These are phyloP conservation scores for Hypoxylon sp. DNA, from an alignment of 2,329 filamentous ascomycete species.

Conservation along the genomic window DNA sequence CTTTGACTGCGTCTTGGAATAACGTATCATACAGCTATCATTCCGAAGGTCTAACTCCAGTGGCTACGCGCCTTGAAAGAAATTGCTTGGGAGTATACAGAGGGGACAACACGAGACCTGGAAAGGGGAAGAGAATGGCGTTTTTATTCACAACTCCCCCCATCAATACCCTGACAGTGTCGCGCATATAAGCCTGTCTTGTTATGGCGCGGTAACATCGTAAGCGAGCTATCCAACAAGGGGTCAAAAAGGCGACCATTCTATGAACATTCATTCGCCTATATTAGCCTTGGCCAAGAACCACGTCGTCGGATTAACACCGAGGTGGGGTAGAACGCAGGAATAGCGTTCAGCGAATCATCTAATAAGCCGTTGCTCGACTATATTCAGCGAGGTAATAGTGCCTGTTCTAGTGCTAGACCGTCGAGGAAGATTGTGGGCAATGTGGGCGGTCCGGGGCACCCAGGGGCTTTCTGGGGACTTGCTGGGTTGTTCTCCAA, in stretches of 20 bases:
- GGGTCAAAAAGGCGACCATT: slow-evolving; percentile 23
- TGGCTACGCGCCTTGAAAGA: neutral
- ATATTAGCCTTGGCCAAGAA: slow-evolving; percentile 24
- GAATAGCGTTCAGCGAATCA: slow-evolving; percentile 26
- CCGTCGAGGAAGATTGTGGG: slow-evolving; percentile 17
- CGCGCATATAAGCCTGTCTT: slow-evolving; percentile 18
- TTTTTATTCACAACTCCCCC: slow-evolving; percentile 34
- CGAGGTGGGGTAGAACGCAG: slow-evolving; percentile 22
- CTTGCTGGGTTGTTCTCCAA: slow-evolving; percentile 30
- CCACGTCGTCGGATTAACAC: slow-evolving; percentile 30
- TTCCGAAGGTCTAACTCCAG: slow-evolving; percentile 3
- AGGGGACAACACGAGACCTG: neutral
- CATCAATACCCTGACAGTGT: slow-evolving; percentile 23
- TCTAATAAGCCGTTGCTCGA: slow-evolving; percentile 13
- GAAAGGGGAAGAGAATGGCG: slow-evolving; percentile 10
- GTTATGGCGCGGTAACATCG: slow-evolving; percentile 26
- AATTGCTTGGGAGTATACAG: slow-evolving; percentile 2
- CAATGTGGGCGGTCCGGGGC: slow-evolving; percentile 22
- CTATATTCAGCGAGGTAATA: slow-evolving; percentile 19
- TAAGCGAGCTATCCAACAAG: slow-evolving; percentile 33
- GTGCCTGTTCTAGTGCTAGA: slow-evolving; percentile 21
- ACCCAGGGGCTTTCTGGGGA: slow-evolving; percentile 29
- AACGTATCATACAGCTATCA: slow-evolving; percentile 2
- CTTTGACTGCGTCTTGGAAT: neutral
- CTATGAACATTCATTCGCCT: slow-evolving; percentile 21